Evolutionary conservation across 805 yeast genomes (phyloP).

Genomic region (Candida manassasensis): DNA sequence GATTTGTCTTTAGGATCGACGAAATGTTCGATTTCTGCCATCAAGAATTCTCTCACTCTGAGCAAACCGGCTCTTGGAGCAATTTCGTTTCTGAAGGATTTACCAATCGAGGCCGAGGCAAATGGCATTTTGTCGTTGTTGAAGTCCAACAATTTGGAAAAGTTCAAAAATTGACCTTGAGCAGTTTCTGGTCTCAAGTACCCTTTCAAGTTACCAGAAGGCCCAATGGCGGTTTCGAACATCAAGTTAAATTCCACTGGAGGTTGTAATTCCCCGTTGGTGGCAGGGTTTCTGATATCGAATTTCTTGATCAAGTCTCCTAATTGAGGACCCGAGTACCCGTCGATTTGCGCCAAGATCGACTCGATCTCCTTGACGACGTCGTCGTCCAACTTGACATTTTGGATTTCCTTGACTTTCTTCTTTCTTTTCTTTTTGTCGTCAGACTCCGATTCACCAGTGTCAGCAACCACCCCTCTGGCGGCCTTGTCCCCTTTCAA

Average conservation of each 20-base stretch:
- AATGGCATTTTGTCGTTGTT: conserved; percentile 97
- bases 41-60: conserved; percentile 96
- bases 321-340: conserved; percentile 86
- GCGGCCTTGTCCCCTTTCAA: conserved; percentile 97
- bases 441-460: conserved; percentile 55
- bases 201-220: conserved; percentile 94
- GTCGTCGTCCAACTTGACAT: conserved; percentile 76
- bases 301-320: conserved; percentile 83
- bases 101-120: conserved; percentile 99
- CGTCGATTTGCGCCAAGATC: conserved; percentile 90
- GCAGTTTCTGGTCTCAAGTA: conserved; percentile 98
- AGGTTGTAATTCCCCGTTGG: conserved; percentile 77
- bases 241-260: conserved; percentile 96
- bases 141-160: conserved; percentile 86
- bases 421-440: conserved; percentile 71
- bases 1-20: conserved; percentile 89
- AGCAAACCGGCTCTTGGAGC: conserved; percentile 97
- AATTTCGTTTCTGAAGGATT: conserved; percentile 97
- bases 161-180: conserved; percentile 97
- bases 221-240: conserved; percentile 99
- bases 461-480: conserved; percentile 64
- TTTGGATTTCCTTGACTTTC: conserved; percentile 94
- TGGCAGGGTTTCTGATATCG: conserved; percentile 86
- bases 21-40: conserved; percentile 99
- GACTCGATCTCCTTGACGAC: conserved; percentile 77